These are phyloP conservation scores for Globisporangium parvum DNA, from an alignment of 352 stramenopile species.

Conservation along the genomic window DNA sequence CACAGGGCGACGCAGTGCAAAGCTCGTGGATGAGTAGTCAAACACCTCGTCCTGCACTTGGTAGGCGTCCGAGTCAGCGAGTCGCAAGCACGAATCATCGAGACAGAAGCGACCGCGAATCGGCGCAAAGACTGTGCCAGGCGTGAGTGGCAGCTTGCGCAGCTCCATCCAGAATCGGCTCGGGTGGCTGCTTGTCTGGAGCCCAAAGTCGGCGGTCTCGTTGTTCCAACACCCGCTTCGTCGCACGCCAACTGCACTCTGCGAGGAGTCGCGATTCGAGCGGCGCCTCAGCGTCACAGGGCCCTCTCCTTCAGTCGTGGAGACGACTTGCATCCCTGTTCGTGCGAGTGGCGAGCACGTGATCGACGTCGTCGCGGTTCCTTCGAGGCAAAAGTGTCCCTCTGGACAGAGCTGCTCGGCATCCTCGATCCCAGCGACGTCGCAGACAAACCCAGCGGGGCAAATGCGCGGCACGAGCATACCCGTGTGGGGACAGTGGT, in stretches of 20 bases:
- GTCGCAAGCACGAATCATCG: slow-evolving; percentile 86
- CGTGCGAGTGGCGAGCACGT: slow-evolving; percentile 60
- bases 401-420: slow-evolving; percentile 92
- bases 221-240: slow-evolving; percentile 93
- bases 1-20: slow-evolving; percentile 78
- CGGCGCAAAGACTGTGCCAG: slow-evolving; percentile 64
- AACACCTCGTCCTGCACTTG: slow-evolving; percentile 71
- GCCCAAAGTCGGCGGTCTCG: slow-evolving; percentile 91
- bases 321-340: slow-evolving; percentile 36
- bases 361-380: slow-evolving; percentile 91
- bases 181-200: slow-evolving; percentile 84
- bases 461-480: slow-evolving; percentile 93
- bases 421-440: slow-evolving; percentile 90
- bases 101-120: slow-evolving; percentile 92
- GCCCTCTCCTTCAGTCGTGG: slow-evolving; percentile 26
- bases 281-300: slow-evolving; percentile 36
- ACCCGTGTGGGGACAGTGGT: slow-evolving; percentile 90
- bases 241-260: slow-evolving; percentile 50
- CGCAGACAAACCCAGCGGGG: slow-evolving; percentile 92
- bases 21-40: slow-evolving; percentile 73
- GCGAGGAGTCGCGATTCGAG: slow-evolving; percentile 10
- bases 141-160: slow-evolving; percentile 84
- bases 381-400: slow-evolving; percentile 94
- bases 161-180: slow-evolving; percentile 93
- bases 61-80: slow-evolving; percentile 82